Conservation (phyloP, 2,329 filamentous ascomycete genomes). For the Dactylellina sp. region DNA sequence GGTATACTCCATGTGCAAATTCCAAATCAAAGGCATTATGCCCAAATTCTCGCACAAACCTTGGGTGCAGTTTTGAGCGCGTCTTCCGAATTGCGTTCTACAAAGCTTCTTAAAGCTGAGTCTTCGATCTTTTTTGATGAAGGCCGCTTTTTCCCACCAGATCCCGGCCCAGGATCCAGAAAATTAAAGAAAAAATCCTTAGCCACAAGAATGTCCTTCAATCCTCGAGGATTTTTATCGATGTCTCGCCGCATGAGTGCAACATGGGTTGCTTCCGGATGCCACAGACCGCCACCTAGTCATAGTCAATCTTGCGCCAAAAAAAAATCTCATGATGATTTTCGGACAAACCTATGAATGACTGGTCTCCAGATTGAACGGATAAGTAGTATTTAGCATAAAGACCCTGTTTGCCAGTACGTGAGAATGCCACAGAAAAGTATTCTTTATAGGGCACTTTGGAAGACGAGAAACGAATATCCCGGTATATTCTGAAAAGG, state of each 20-base stretch:
- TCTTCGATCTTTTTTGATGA: conserved; percentile 68
- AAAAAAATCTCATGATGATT: background rate
- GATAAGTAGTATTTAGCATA: conserved; percentile 92
- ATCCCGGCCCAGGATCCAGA: conserved; percentile 66
- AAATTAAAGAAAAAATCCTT: conserved; percentile 72
- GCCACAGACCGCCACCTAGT: conserved; percentile 81
- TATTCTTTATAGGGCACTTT: conserved; percentile 54
- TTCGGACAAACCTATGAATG: conserved; percentile 73
- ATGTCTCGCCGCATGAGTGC: conserved; percentile 78
- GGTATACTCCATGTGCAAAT: too few species aligned
- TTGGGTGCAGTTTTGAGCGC: conserved; percentile 88
- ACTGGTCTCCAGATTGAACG: conserved; percentile 75
- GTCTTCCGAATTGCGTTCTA: conserved; percentile 75
- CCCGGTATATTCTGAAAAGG: conserved; percentile 87
- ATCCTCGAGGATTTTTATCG: conserved; percentile 76
- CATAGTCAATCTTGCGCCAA: conserved; percentile 8
- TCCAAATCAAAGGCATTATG: too few species aligned
- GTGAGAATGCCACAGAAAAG: conserved; percentile 68
- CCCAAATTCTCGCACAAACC: conserved; percentile 70
- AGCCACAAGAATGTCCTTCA: conserved; percentile 76
- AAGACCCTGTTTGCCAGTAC: conserved; percentile 85
- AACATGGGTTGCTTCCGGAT: conserved; percentile 76
- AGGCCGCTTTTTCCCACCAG: conserved; percentile 61
- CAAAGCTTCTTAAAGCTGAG: conserved; percentile 77
- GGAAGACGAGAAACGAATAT: conserved; percentile 74